Conservation (phyloP, 805 yeast species). For the Wickerhamomyces queroliae region DNA sequence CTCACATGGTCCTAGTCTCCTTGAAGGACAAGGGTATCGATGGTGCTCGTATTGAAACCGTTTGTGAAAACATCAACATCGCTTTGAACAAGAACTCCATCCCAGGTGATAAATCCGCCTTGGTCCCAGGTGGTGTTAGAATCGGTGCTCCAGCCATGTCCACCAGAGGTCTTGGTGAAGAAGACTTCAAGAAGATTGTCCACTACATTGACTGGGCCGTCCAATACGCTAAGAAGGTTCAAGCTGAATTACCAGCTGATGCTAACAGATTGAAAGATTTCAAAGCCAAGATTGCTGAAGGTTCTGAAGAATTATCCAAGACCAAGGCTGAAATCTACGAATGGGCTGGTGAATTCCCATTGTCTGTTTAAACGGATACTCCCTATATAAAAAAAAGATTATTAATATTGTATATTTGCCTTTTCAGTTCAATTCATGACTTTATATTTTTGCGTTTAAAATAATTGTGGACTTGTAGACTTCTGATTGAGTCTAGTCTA, state of each 20-base stretch:
- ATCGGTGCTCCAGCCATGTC: constrained; percentile 99
- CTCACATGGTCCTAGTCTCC: constrained; percentile 91
- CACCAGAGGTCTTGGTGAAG: constrained; percentile 90
- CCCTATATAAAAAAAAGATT: not conserved
- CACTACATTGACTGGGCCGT: constrained; percentile 78
- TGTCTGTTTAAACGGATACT: constrained; percentile 38
- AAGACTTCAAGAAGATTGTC: constrained; percentile 77
- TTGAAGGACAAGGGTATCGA: constrained; percentile 87
- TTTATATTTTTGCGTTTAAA: too few species aligned
- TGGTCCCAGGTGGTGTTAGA: constrained; percentile 96
- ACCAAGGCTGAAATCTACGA: constrained; percentile 73
- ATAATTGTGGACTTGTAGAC: too few species aligned
- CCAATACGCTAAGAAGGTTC: constrained; percentile 66
- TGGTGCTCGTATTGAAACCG: constrained; percentile 96
- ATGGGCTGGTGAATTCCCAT: constrained; percentile 91
- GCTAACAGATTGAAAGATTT: constrained; percentile 96
- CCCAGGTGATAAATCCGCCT: constrained; percentile 96
- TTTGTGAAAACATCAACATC: constrained; percentile 89
- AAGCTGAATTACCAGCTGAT: constrained; percentile 77
- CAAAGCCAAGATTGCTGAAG: constrained; percentile 73
- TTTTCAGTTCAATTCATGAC: not conserved
- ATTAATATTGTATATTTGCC: too few species aligned
- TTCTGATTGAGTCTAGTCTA: not conserved
- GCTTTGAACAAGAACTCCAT: constrained; percentile 97
- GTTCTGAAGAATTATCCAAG: constrained; percentile 59